A percentile compares a stretch with the other conserved stretches of the same genome.
These are phyloP conservation scores for Tilletia horrida DNA, from an alignment of 1,284 basidiomycete genomes.

Conservation along the genomic window DNA sequence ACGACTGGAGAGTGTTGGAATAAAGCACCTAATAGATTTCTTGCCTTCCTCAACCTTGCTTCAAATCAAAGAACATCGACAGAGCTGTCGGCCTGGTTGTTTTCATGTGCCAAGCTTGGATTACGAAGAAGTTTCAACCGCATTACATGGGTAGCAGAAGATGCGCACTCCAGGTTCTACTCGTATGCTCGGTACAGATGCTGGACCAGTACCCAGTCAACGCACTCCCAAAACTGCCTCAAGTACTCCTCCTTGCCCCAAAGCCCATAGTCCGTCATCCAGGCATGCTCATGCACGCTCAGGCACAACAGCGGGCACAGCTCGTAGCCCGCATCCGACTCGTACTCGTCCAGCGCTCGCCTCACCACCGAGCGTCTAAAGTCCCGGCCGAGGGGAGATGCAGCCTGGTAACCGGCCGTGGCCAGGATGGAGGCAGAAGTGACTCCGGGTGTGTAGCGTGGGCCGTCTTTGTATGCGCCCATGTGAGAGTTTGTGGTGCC, in stretches of 20 bases:
- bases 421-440: no score
- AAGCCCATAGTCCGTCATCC: slow-evolving; percentile 83
- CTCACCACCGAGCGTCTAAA: not conserved
- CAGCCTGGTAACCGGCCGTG: not conserved
- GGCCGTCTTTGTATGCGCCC: no score
- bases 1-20: slow-evolving; percentile 37
- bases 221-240: slow-evolving; percentile 78
- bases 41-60: not conserved
- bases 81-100: no score
- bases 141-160: not conserved
- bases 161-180: not conserved
- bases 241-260: slow-evolving; percentile 91
- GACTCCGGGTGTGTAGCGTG: no score
- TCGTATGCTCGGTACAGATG: slow-evolving; percentile 34
- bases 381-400: not conserved
- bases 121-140: not conserved
- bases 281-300: slow-evolving; percentile 84
- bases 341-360: not conserved
- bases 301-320: slow-evolving; percentile 79
- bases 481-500: no score
- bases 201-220: slow-evolving; percentile 69
- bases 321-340: slow-evolving; percentile 59
- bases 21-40: not conserved
- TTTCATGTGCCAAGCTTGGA: not conserved
- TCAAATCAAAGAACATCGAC: not conserved